These are phyloP conservation scores for Cucumis variabilis DNA, from an alignment of 331 rosid species.

Conservation along the genomic window DNA sequence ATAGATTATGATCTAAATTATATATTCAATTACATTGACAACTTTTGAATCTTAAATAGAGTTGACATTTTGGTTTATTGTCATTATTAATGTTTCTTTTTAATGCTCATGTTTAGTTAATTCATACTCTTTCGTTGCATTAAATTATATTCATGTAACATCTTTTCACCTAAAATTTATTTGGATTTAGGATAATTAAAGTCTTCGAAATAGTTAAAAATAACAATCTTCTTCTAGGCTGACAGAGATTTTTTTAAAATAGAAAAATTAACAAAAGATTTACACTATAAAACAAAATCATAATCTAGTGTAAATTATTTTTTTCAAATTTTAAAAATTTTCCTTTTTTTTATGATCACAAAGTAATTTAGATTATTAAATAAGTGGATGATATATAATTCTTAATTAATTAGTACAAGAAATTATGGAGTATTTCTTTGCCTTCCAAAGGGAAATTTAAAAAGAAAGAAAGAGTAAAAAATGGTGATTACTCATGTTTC, in stretches of 20 bases:
- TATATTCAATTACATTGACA: background rate
- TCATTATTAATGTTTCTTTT: constrained; percentile 2
- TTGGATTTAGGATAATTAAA: background rate
- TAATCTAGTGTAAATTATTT: too few relatives aligned
- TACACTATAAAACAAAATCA: too few relatives aligned
- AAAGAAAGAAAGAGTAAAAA: background rate
- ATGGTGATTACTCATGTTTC: too few relatives aligned
- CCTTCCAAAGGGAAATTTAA: background rate
- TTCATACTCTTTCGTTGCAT: background rate
- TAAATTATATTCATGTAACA: background rate
- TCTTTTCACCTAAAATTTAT: background rate
- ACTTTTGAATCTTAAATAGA: background rate
- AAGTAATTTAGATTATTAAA: background rate
- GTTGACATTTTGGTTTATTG: background rate
- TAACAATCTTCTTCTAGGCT: too few relatives aligned
- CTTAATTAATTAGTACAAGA: too few relatives aligned
- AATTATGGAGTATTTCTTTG: background rate
- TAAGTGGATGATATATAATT: background rate
- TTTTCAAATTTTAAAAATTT: too few relatives aligned
- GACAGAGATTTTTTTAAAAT: too few relatives aligned
- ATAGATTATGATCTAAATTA: background rate
- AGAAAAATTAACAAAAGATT: too few relatives aligned
- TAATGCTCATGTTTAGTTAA: background rate
- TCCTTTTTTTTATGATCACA: too few relatives aligned
- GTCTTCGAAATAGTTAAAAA: background rate